Base-by-base conservation (phyloP, 1,284 basidiomycete species). In the Phenoliferia sp. region DNA sequence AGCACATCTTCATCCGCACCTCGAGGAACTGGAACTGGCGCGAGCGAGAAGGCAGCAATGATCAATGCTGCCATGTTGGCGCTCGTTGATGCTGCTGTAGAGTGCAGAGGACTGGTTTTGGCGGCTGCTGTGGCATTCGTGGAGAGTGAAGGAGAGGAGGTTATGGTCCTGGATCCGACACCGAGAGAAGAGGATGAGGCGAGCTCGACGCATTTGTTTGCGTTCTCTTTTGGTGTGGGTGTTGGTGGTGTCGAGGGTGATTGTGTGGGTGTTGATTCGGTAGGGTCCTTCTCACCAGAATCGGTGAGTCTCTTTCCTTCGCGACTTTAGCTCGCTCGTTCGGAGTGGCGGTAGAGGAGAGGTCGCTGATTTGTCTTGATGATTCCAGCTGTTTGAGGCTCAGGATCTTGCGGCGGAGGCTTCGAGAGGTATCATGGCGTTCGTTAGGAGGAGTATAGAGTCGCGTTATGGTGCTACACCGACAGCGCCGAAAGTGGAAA, bases 161-260 rank as follows among this genome's bases (percentile, higher is more conserved):
- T 88, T 69, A 75, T 90, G 64, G 84, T 90, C 65, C 76, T 89
- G 34, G 90, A 90, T 69, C 90, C 89, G 2, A 81, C 88, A 31
- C 2, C 86, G 84, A 82, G 82, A 54, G 84, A 85, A 75, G 85
- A 85, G 54, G 83, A 84, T 44, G 84, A 85, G 50, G 89, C 90
- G 4, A 78, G 77, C 16, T 82, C 82, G 17, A 79, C 88, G 22
- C 82, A 87, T 35, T 84, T 83, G 0, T 79, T 82, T 56, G 80
- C 72, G 32, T 79, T 81, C 78, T 79, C 79, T n/a, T 80, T 80
- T 56, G 79, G 80, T 0, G 64, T 73, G 6, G 76, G 77, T 5
- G 68, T 80, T 31, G 66, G 71, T 22, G 73, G 60, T 31, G 17
- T 48, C 29, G 63, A 54, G 34, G 81, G 79, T 50, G 82, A 84